phyloP scores from a whole-genome alignment of 1,284 basidiomycete genomes.

The Cronartium ribicola region DNA sequence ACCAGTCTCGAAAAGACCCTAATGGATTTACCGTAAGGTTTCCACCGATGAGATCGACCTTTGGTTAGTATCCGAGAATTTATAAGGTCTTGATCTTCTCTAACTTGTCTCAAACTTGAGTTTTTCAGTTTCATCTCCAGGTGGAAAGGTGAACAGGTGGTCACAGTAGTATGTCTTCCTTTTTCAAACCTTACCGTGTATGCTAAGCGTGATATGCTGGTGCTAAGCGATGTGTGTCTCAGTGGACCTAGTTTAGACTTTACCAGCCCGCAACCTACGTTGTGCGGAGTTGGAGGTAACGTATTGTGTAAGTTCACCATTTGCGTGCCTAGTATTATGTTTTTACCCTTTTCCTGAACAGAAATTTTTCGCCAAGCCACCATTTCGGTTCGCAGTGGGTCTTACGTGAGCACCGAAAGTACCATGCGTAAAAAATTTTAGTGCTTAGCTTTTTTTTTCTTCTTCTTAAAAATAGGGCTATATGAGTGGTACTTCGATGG shows the following conservation, averaged over 20 bases:
- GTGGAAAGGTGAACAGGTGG: not conserved
- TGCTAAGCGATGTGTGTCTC: not conserved
- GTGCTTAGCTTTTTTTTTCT: not conserved
- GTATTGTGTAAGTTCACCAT: constrained; percentile 19
- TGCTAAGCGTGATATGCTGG: not conserved
- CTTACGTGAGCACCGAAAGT: constrained; percentile 11
- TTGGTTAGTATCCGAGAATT: not conserved
- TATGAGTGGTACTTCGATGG: constrained; percentile 30
- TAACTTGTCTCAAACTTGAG: not conserved
- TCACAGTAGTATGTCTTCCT: not conserved
- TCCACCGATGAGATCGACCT: constrained; percentile 1
- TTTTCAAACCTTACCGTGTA: not conserved
- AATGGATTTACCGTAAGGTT: constrained; percentile 13
- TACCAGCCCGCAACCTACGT: constrained; percentile 15
- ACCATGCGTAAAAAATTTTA: not conserved
- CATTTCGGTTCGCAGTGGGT: constrained; percentile 14
- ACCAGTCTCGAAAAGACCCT: constrained; percentile 8
- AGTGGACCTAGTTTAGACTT: constrained; percentile 39
- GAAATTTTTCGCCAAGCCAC: constrained; percentile 19
- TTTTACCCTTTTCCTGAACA: not conserved
- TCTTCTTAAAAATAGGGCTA: constrained; percentile 9
- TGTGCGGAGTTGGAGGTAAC: constrained; percentile 24
- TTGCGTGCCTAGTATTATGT: not conserved
- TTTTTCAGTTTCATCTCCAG: not conserved
- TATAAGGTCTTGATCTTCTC: not conserved